Conservation (phyloP, 2,329 filamentous ascomycete species). For the Escovopsis weberi region DNA sequence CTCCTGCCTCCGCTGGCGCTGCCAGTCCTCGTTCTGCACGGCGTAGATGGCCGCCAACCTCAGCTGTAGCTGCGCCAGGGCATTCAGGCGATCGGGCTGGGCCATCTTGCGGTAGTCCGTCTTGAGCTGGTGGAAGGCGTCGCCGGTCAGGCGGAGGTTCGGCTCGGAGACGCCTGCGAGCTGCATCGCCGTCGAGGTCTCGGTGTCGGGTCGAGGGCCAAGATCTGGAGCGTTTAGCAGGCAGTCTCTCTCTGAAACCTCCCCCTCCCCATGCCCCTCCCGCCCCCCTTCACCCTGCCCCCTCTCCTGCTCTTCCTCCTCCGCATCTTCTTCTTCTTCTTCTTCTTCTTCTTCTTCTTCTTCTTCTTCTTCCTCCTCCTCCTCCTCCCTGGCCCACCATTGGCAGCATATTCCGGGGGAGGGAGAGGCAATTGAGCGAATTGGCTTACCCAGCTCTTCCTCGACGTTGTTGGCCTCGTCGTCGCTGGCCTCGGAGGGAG, state of each 20-base stretch:
- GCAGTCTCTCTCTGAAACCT: neutral
- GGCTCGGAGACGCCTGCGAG: constrained; percentile 25
- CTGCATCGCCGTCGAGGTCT: constrained; percentile 23
- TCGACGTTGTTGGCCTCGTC: constrained; percentile 19
- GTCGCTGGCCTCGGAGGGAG: constrained; percentile 18
- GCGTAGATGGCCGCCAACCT: constrained; percentile 30
- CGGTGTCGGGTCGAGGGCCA: constrained; percentile 20
- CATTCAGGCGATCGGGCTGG: constrained; percentile 23
- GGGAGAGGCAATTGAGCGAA: neutral
- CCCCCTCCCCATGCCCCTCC: no score
- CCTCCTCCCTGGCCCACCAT: neutral
- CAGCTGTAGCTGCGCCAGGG: constrained; percentile 26
- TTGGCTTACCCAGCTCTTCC: constrained; percentile 6
- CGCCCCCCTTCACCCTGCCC: no score
- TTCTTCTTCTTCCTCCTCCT: no score
- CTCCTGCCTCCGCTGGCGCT: constrained; percentile 24
- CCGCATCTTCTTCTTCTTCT: no score
- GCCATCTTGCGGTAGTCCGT: constrained; percentile 28
- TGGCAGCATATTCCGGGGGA: no score
- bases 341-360: no score
- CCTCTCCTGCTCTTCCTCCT: no score
- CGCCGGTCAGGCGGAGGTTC: constrained; percentile 25
- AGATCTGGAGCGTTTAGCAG: constrained; percentile 8
- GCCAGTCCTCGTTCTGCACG: constrained; percentile 29
- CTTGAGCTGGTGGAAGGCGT: constrained; percentile 30